Base-by-base conservation (phyloP, 768 basidiomycete species). In the Trametes cingulata region DNA sequence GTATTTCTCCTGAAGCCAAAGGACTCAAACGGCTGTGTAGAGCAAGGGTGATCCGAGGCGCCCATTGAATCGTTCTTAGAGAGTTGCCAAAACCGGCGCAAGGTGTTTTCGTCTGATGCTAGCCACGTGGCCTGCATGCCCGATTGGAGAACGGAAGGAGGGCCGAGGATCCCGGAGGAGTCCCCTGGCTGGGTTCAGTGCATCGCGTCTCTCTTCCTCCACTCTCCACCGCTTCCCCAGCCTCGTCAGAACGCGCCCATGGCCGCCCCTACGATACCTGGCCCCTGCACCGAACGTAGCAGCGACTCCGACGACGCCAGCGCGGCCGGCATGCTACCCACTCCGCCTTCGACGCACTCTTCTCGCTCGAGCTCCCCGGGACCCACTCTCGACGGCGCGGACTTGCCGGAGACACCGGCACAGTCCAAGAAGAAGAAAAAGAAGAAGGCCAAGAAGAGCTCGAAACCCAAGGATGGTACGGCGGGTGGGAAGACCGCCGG, bases 381-480 rank as follows among this genome's bases (percentile, higher is more conserved):
- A 7, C 50, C 39, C 58, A 62, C 60, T 42, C n/a, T 52, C 29
- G 72, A 72, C 15, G 65, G 70, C 8, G 68, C 72, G 4, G 48
- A 61, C 1, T 42, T 36, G n/a, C 71, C 63, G 10, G 60, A 67
- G 14, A 48, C 69, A n/a, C 52, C 69, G 7, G 60, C 58, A n/a
- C 77, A 77, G 67, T 85, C 85, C 72, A 90, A 89, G 75, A 90
- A 88, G 75, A 63, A 63, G 56, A 88, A 86, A 61, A 74, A 74
- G 65, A 73, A 80, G 72, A 87, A 85, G 73, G 83, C 85, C 68
- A 90, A 88, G 73, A 87, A 86, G 69, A 61, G 82, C 35, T 82
- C 85, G 72, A 87, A 85, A 71, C 73, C 78, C n/a, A 77, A 81
- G 42, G 63, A 67, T 7, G 0, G 52, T 14, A 3, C 49, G 2